These are phyloP conservation scores for Cyberlindnera euphorbiae DNA, from an alignment of 805 yeast genomes.

Conservation along the genomic window DNA sequence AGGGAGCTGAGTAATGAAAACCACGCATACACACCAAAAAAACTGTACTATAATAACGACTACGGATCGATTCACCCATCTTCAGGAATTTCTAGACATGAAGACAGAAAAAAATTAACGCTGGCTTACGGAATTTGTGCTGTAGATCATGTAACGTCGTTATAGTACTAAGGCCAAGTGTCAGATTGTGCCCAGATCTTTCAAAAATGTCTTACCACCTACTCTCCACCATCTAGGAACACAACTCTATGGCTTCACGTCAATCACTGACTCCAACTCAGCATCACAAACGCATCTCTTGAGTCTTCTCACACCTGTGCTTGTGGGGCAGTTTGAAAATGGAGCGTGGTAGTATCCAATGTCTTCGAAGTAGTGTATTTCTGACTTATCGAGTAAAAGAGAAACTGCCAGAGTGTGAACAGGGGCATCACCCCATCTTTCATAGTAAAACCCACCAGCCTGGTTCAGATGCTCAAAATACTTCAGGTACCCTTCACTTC, in stretches of 20 bases:
- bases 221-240: conserved; percentile 77
- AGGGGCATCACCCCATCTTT: conserved; percentile 96
- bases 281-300: conserved; percentile 64
- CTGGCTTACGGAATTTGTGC: no score
- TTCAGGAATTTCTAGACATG: no score
- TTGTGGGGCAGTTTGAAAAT: conserved; percentile 56
- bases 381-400: conserved; percentile 49
- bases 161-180: no score
- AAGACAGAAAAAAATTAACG: background rate
- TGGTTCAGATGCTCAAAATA: conserved; percentile 62
- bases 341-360: conserved; percentile 78
- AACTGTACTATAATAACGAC: no score
- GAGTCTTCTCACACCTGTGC: conserved; percentile 41
- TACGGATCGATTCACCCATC: no score
- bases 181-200: conserved; percentile 28
- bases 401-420: conserved; percentile 73
- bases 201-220: conserved; percentile 52
- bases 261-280: conserved; percentile 36
- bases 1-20: no score
- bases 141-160: no score
- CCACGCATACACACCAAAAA: no score
- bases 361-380: conserved; percentile 75
- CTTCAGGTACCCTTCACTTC: conserved; percentile 55
- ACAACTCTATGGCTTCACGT: conserved; percentile 52
- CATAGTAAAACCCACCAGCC: conserved; percentile 76